These are phyloP conservation scores for Passiflora organensis DNA, from an alignment of 345 rosid genomes.

Conservation along the genomic window DNA sequence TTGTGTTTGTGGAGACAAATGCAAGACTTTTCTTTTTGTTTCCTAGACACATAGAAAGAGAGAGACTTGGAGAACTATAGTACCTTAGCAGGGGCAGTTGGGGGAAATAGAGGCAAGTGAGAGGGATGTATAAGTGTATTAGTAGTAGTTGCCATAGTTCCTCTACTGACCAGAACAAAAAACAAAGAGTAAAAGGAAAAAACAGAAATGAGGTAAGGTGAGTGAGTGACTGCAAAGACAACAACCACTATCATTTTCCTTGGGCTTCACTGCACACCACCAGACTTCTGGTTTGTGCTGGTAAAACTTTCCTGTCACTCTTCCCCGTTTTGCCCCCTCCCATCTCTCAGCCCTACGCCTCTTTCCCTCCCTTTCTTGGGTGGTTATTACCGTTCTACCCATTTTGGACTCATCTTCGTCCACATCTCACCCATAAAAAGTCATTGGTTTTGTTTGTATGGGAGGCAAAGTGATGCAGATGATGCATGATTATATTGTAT, in stretches of 20 bases:
- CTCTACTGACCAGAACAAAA: too few species aligned
- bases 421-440: too few species aligned
- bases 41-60: conserved; percentile 14
- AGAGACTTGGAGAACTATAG: neutral
- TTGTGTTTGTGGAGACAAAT: neutral
- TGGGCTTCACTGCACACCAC: conserved; percentile 49
- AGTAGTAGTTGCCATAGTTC: conserved; percentile 2
- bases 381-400: conserved; percentile 20
- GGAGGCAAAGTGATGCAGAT: conserved; percentile 14
- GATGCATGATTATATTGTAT: conserved; percentile 31
- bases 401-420: too few species aligned
- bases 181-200: neutral
- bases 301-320: conserved; percentile 37
- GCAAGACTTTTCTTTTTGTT: neutral
- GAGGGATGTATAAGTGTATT: conserved; percentile 10
- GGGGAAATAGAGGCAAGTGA: conserved; percentile 29
- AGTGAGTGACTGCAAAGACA: conserved; percentile 41
- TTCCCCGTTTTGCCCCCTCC: conserved; percentile 41
- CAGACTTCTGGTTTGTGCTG: conserved; percentile 10
- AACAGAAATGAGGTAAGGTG: conserved; percentile 10
- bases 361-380: neutral
- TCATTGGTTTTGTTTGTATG: too few species aligned
- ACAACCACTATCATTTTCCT: conserved; percentile 65
- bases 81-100: conserved; percentile 33
- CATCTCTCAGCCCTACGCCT: conserved; percentile 7